phyloP scores from a whole-genome alignment of 2,329 filamentous ascomycete genomes.

The Exophiala aquamarina region DNA sequence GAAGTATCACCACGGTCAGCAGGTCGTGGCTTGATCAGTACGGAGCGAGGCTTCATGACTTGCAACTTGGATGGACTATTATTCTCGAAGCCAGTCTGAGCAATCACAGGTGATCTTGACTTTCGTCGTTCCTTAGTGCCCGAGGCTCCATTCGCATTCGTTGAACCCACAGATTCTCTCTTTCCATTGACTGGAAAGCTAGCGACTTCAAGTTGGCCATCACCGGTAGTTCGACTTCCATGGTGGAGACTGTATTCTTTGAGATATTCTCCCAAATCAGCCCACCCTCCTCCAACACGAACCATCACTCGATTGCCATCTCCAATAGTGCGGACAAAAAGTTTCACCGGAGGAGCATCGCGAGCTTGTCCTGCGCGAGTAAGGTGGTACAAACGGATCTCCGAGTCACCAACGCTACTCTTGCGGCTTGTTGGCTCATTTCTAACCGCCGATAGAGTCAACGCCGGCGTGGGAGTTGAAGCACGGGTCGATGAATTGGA shows the following conservation, averaged over 20 bases:
- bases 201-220: slow-evolving; percentile 57
- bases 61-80: slow-evolving; percentile 6
- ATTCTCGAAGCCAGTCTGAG: slow-evolving; percentile 11
- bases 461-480: slow-evolving; percentile 63
- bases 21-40: slow-evolving; percentile 6
- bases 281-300: slow-evolving; percentile 96
- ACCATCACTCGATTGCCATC: slow-evolving; percentile 97
- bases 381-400: slow-evolving; percentile 90
- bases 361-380: slow-evolving; percentile 68
- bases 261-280: slow-evolving; percentile 90
- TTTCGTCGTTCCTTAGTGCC: slow-evolving; percentile 9
- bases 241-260: slow-evolving; percentile 93
- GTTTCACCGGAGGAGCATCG: slow-evolving; percentile 71
- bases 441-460: slow-evolving; percentile 64
- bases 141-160: neutral
- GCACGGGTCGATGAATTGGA: slow-evolving; percentile 42
- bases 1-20: slow-evolving; percentile 10
- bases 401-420: slow-evolving; percentile 59
- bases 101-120: slow-evolving; percentile 11
- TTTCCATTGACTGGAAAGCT: slow-evolving; percentile 40
- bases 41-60: slow-evolving; percentile 7
- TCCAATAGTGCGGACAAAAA: slow-evolving; percentile 90
- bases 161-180: slow-evolving; percentile 7
- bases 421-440: slow-evolving; percentile 31
- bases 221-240: slow-evolving; percentile 60